A percentile compares a stretch with the other conserved stretches of the same genome.
Conservation (phyloP, 2,329 filamentous ascomycete species). For the Colletotrichum tamarilloi region DNA sequence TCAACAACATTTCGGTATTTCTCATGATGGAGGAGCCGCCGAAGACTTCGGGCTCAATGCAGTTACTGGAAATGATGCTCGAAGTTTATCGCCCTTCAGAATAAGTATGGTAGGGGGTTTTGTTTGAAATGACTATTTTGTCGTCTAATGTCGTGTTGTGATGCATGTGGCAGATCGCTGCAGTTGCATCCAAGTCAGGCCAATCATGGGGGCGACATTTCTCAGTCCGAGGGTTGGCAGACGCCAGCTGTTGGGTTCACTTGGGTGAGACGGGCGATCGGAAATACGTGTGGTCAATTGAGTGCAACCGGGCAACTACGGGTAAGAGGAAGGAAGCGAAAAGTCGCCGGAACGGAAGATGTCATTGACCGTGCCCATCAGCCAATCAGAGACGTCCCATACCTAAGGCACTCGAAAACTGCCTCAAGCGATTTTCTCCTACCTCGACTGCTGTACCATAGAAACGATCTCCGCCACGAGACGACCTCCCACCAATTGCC, state of each 20-base stretch:
- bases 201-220: slow-evolving; percentile 32
- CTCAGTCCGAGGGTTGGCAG: slow-evolving; percentile 24
- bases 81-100: neutral
- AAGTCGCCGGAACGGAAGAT: slow-evolving; percentile 33
- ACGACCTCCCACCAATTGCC: slow-evolving; percentile 48
- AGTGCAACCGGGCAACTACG: slow-evolving; percentile 20
- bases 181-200: neutral
- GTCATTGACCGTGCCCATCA: slow-evolving; percentile 22
- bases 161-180: slow-evolving; percentile 1
- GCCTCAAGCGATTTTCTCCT: slow-evolving; percentile 37
- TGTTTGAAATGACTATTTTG: neutral
- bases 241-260: neutral
- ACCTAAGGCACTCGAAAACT: slow-evolving; percentile 37
- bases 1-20: neutral
- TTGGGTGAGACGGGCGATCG: slow-evolving; percentile 2
- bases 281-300: slow-evolving; percentile 19
- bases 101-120: neutral
- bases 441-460: slow-evolving; percentile 30
- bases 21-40: too few species aligned
- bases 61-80: neutral
- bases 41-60: neutral
- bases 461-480: slow-evolving; percentile 36
- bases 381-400: slow-evolving; percentile 32
- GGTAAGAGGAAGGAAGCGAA: slow-evolving; percentile 28
- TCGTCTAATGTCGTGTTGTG: slow-evolving; percentile 22